Percentiles rank a stretch among this genome's conserved stretches.
phyloP scores from a whole-genome alignment of 495 filamentous ascomycete genomes.

The Geopyxis carbonaria region DNA sequence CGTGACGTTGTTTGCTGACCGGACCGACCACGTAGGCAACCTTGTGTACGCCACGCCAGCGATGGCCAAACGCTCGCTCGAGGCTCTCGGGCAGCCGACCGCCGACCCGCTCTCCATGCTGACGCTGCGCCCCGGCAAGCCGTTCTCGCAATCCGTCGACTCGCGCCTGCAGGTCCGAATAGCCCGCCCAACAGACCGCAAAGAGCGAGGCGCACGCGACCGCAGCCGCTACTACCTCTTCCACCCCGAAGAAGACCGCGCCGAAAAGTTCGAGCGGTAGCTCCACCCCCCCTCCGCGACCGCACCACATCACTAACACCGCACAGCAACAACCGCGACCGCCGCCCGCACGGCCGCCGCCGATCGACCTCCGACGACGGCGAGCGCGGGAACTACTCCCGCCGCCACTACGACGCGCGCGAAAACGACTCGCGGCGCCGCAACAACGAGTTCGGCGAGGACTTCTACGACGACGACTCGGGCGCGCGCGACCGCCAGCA shows the following conservation, averaged over 20 bases:
- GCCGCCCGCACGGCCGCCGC: slow-evolving; percentile 22
- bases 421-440: slow-evolving; percentile 19
- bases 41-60: slow-evolving; percentile 54
- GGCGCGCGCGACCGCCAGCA: slow-evolving; percentile 4
- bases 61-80: slow-evolving; percentile 56
- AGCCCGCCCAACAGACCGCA: slow-evolving; percentile 58
- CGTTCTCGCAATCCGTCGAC: slow-evolving; percentile 44
- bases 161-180: slow-evolving; percentile 52
- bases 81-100: slow-evolving; percentile 36
- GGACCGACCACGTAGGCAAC: slow-evolving; percentile 43
- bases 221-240: slow-evolving; percentile 80
- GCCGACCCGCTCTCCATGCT: slow-evolving; percentile 32
- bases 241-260: slow-evolving; percentile 73
- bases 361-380: slow-evolving; percentile 26
- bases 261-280: slow-evolving; percentile 41
- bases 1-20: not conserved
- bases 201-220: slow-evolving; percentile 55
- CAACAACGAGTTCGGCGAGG: slow-evolving; percentile 5
- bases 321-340: slow-evolving; percentile 4
- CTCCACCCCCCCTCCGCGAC: no score
- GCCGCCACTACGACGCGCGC: slow-evolving; percentile 14
- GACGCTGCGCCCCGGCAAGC: slow-evolving; percentile 44
- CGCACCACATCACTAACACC: not conserved
- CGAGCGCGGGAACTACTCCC: slow-evolving; percentile 22
- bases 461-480: slow-evolving; percentile 20